Evolutionary conservation across 192 early-diverging fungal species (phyloP).

Genomic region (Coemansia asiatica): DNA sequence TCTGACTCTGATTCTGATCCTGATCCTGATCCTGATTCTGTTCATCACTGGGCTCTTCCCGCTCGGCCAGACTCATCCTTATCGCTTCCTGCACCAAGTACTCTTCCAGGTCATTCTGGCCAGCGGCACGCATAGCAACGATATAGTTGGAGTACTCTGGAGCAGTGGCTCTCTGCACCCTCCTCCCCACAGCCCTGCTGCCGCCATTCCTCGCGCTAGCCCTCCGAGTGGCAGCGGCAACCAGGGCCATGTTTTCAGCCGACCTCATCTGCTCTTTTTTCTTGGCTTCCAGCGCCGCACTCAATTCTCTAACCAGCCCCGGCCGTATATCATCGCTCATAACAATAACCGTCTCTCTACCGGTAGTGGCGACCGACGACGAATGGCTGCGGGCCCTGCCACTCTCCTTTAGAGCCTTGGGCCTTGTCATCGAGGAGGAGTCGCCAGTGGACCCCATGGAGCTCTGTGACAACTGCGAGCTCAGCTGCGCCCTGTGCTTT

Average conservation of each 20-base stretch:
- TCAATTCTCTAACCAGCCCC: constrained; percentile 17
- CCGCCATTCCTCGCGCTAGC: constrained; percentile 21
- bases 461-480: constrained; percentile 21
- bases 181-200: constrained; percentile 7
- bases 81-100: constrained; percentile 93
- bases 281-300: constrained; percentile 13
- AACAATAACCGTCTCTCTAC: constrained; percentile 64
- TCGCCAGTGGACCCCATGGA: background rate
- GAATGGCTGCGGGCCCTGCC: constrained; percentile 41
- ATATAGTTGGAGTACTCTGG: constrained; percentile 63
- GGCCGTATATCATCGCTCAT: constrained; percentile 59
- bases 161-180: constrained; percentile 12
- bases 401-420: background rate
- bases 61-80: constrained; percentile 67
- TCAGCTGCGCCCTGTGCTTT: constrained; percentile 23
- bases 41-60: constrained; percentile 43
- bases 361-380: constrained; percentile 14
- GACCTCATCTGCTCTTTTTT: constrained; percentile 27
- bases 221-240: constrained; percentile 41
- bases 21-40: background rate
- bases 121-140: constrained; percentile 70
- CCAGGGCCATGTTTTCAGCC: constrained; percentile 35
- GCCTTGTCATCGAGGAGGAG: constrained; percentile 15
- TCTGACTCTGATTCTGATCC: background rate
- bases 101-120: constrained; percentile 81